phyloP scores from a whole-genome alignment of 805 yeast species.

The Ogataea pilisensis region DNA sequence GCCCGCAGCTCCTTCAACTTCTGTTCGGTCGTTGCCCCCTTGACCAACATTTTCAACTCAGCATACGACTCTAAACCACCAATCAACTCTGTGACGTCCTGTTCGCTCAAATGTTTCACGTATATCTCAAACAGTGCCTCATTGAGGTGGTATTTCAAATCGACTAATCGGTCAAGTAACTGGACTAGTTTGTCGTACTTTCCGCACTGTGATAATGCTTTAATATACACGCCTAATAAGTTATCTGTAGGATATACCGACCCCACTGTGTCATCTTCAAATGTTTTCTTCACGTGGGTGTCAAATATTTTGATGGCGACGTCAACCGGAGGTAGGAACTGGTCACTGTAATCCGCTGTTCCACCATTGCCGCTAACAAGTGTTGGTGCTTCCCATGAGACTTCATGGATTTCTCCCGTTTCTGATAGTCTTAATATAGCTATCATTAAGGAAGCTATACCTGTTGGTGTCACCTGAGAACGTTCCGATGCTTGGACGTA shows the following conservation, averaged over 20 bases:
- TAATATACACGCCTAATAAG: conserved; percentile 51
- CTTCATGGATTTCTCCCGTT: conserved; percentile 6
- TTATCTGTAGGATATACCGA: conserved; percentile 41
- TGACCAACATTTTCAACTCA: conserved; percentile 9
- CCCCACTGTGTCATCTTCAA: conserved; percentile 26
- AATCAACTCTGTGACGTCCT: conserved; percentile 21
- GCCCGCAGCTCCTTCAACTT: conserved; percentile 19
- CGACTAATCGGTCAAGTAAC: conserved; percentile 50
- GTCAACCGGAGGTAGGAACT: conserved; percentile 43
- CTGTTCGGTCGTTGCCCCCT: conserved; percentile 21
- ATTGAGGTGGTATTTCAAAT: conserved; percentile 30
- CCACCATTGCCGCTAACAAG: conserved; percentile 20
- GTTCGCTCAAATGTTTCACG: conserved; percentile 13
- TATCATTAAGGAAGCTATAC: conserved; percentile 42
- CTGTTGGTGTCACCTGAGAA: conserved; percentile 21
- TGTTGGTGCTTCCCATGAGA: conserved; percentile 48
- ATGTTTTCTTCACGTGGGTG: conserved; percentile 33
- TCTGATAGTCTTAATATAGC: conserved; percentile 38
- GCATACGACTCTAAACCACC: conserved; percentile 19
- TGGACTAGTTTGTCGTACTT: conserved; percentile 54
- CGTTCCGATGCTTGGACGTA: conserved; percentile 19
- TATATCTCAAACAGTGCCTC: conserved; percentile 18
- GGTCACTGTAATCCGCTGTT: too few species aligned
- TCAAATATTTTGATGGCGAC: conserved; percentile 57
- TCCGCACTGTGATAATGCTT: conserved; percentile 42